A percentile compares a stretch with the other conserved stretches of the same genome.
phyloP scores from a whole-genome alignment of 2,329 filamentous ascomycete species.

The Beauveria asiatica region DNA sequence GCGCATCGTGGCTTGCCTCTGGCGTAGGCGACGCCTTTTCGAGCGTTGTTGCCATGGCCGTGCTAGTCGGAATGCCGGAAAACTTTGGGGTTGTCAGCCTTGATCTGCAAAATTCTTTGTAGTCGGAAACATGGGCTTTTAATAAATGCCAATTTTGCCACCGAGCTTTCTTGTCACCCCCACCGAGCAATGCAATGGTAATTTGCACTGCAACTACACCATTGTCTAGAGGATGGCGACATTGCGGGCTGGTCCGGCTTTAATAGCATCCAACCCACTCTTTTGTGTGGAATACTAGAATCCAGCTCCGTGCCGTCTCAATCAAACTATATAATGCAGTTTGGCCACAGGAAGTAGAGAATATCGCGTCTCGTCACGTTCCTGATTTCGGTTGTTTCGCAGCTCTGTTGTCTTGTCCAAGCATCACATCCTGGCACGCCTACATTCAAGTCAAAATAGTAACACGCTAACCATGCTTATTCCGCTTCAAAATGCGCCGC shows the following conservation, averaged over 20 bases:
- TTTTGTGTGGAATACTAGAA: no score
- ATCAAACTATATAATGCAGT: no score
- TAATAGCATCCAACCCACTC: not conserved
- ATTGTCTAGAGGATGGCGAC: constrained; percentile 7
- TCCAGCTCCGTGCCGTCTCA: no score
- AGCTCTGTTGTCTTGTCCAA: no score
- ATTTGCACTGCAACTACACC: not conserved
- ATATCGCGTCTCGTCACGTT: no score
- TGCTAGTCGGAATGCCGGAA: not conserved
- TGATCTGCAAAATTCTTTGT: not conserved
- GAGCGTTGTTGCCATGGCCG: not conserved
- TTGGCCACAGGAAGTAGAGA: no score
- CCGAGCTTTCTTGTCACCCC: not conserved
- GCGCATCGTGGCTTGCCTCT: not conserved
- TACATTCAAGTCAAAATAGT: no score
- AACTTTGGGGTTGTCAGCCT: not conserved
- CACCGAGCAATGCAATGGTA: not conserved
- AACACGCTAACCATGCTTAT: no score
- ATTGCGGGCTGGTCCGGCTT: constrained; percentile 8
- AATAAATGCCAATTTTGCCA: not conserved
- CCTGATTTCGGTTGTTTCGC: no score
- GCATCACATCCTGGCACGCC: no score
- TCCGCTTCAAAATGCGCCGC: no score
- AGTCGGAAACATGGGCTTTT: not conserved
- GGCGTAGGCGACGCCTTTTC: not conserved